phyloP scores from a whole-genome alignment of 192 early-diverging fungal genomes.

The Podila epicladia region DNA sequence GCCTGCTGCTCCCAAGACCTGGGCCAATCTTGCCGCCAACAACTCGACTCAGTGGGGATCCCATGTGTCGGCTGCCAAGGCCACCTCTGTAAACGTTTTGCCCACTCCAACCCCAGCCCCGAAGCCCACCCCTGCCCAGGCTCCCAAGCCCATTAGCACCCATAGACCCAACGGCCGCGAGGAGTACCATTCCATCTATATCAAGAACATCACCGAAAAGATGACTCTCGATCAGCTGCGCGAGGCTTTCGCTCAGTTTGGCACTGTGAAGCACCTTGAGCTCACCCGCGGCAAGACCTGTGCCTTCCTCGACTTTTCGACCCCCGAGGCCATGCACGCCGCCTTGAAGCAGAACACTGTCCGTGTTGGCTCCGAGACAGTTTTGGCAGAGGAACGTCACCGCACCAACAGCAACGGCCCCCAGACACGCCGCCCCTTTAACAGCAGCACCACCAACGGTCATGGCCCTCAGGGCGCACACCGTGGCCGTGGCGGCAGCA shows the following conservation, averaged over 20 bases:
- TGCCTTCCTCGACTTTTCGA: constrained; percentile 38
- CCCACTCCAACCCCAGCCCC: constrained; percentile 25
- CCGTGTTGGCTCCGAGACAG: constrained; percentile 22
- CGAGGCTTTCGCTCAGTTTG: constrained; percentile 64
- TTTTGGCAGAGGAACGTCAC: constrained; percentile 36
- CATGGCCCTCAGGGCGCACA: neutral
- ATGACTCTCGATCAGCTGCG: constrained; percentile 61
- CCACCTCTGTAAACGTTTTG: constrained; percentile 51
- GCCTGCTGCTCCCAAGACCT: constrained; percentile 71
- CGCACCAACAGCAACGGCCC: constrained; percentile 5
- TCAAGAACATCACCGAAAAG: constrained; percentile 65
- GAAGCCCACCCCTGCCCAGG: constrained; percentile 27
- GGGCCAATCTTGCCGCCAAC: constrained; percentile 79
- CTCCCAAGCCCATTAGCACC: constrained; percentile 20
- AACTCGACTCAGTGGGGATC: constrained; percentile 63
- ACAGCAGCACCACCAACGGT: neutral
- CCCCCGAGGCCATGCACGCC: constrained; percentile 13
- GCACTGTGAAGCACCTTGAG: constrained; percentile 69
- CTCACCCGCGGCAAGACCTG: constrained; percentile 57
- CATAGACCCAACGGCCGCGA: constrained; percentile 2
- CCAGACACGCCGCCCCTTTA: neutral
- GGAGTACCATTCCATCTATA: constrained; percentile 58
- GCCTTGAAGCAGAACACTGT: constrained; percentile 30
- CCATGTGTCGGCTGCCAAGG: constrained; percentile 61
- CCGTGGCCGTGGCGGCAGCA: neutral